Percentiles rank a stretch among this genome's conserved stretches.
phyloP scores from a whole-genome alignment of 106 monocot genomes.

The Allium cepa region DNA sequence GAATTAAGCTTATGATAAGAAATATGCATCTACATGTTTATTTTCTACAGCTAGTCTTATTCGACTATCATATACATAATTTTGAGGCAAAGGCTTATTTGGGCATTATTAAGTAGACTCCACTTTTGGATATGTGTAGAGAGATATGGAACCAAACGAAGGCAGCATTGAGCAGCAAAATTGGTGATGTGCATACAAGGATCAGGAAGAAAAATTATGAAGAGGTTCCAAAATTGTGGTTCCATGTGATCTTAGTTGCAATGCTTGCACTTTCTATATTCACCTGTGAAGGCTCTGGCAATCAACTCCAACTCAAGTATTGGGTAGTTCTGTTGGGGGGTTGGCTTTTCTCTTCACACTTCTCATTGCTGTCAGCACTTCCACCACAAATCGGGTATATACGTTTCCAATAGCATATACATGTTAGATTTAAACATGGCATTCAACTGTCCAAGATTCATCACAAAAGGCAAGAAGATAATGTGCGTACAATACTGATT shows the following conservation, averaged over 20 bases:
- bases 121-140: too few relatives aligned
- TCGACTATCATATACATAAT: too few relatives aligned
- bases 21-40: too few relatives aligned
- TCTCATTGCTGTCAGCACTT: conserved; percentile 21
- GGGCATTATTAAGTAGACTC: too few relatives aligned
- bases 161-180: conserved; percentile 1
- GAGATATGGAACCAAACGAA: conserved; percentile 26
- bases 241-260: conserved; percentile 18
- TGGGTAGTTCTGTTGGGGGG: conserved; percentile 32
- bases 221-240: conserved; percentile 46
- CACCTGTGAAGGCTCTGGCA: conserved; percentile 29
- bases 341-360: conserved; percentile 26
- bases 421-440: too few relatives aligned
- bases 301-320: conserved; percentile 44
- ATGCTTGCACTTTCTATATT: conserved; percentile 25
- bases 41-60: too few relatives aligned
- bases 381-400: conserved; percentile 21
- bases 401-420: background rate
- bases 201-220: conserved; percentile 46
- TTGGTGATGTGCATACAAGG: conserved; percentile 29
- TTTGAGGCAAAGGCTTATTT: too few relatives aligned
- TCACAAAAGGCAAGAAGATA: too few relatives aligned
- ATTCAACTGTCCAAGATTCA: too few relatives aligned
- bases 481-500: too few relatives aligned
- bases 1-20: too few relatives aligned